These are phyloP conservation scores for Aspergillus mulundensis DNA, from an alignment of 495 filamentous ascomycete species.

Conservation along the genomic window DNA sequence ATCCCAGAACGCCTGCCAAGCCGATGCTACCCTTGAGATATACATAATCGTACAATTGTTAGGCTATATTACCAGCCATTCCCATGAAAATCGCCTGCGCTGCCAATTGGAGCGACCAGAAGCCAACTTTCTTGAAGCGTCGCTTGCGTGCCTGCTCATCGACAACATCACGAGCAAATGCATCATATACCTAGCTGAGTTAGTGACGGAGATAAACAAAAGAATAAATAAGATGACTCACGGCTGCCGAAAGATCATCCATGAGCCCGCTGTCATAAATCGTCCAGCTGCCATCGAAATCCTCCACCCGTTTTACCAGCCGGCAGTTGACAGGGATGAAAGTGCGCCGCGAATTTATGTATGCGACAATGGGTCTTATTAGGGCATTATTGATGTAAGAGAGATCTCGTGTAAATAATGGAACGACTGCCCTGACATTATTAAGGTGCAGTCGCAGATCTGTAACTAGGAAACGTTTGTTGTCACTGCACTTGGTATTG, in stretches of 20 bases:
- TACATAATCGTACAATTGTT: slow-evolving; percentile 30
- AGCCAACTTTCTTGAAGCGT: slow-evolving; percentile 90
- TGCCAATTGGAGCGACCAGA: slow-evolving; percentile 88
- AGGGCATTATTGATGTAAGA: slow-evolving; percentile 96
- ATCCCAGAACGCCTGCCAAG: slow-evolving; percentile 9
- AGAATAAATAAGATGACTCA: slow-evolving; percentile 27
- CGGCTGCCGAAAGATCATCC: slow-evolving; percentile 90
- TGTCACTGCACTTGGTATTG: slow-evolving; percentile 29
- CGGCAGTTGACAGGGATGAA: slow-evolving; percentile 95
- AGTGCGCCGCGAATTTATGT: slow-evolving; percentile 88
- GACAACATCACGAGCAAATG: slow-evolving; percentile 83
- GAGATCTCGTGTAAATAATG: slow-evolving; percentile 83
- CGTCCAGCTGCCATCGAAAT: slow-evolving; percentile 96
- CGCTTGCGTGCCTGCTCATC: slow-evolving; percentile 80
- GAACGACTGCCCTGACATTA: slow-evolving; percentile 85
- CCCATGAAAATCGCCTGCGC: slow-evolving; percentile 95
- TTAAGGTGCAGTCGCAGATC: slow-evolving; percentile 88
- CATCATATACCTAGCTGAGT: slow-evolving; percentile 66
- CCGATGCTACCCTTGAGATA: slow-evolving; percentile 6
- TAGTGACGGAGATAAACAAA: slow-evolving; percentile 10
- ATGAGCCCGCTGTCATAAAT: slow-evolving; percentile 90
- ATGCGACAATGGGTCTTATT: slow-evolving; percentile 95
- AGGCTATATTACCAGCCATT: slow-evolving; percentile 81
- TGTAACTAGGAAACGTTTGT: slow-evolving; percentile 77
- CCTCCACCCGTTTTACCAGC: slow-evolving; percentile 77